A percentile compares a stretch with the other conserved stretches of the same genome.
Evolutionary conservation across 164 flowering plant species (phyloP).

Genomic region (Magnolia kwangsiensis): DNA sequence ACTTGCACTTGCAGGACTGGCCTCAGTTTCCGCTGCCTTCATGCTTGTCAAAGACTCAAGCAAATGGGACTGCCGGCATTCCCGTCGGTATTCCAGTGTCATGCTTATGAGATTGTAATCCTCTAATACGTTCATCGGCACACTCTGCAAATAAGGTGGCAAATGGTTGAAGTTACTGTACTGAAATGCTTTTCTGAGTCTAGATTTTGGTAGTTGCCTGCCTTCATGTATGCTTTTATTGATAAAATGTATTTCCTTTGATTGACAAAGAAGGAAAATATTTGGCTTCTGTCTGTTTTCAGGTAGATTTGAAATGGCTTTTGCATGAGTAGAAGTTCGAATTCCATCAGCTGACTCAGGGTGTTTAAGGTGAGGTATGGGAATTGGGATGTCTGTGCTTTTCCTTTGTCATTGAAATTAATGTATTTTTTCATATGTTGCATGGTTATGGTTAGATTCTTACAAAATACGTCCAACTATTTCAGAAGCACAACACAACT

Average conservation of each 20-base stretch:
- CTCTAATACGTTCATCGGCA: constrained; percentile 52
- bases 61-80: constrained; percentile 54
- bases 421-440: too few species aligned
- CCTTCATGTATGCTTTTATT: background rate
- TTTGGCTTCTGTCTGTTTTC: background rate
- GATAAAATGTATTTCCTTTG: background rate
- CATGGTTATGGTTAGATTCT: too few species aligned
- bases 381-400: background rate
- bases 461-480: too few species aligned
- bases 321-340: background rate
- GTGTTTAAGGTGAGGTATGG: too few species aligned
- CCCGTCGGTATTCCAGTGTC: constrained; percentile 74
- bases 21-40: constrained; percentile 16
- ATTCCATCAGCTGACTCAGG: background rate
- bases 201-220: background rate
- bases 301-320: background rate
- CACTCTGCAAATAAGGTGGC: constrained; percentile 48
- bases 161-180: background rate
- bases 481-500: too few species aligned
- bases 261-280: background rate
- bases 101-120: constrained; percentile 50
- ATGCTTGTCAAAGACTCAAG: constrained; percentile 62
- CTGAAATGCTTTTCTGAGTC: background rate
- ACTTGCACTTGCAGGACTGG: constrained; percentile 2
- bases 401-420: background rate